These are phyloP conservation scores for Hortiboletus campestris DNA, from an alignment of 768 basidiomycete genomes.

Conservation along the genomic window DNA sequence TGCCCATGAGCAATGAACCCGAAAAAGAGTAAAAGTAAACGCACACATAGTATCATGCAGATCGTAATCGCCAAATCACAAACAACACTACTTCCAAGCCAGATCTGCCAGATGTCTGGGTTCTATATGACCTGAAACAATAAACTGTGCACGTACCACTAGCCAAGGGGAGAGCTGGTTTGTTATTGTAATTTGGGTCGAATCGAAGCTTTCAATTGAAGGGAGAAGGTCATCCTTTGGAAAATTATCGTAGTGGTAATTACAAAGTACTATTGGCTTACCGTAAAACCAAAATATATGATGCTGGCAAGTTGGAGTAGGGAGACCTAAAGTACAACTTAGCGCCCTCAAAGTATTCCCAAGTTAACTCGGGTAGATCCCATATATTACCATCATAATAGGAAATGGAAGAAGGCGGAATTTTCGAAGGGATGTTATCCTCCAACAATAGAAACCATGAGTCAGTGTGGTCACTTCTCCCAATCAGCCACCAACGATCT, in stretches of 20 bases:
- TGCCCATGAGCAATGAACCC: not conserved
- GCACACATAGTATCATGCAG: conserved; percentile 18
- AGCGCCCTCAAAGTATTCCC: not conserved
- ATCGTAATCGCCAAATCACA: conserved; percentile 21
- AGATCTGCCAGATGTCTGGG: conserved; percentile 9
- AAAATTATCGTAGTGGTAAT: not conserved
- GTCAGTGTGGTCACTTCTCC: conserved; percentile 12
- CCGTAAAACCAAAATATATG: not conserved
- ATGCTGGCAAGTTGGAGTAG: conserved; percentile 23
- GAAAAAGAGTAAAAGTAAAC: not conserved
- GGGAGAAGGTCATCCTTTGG: not conserved
- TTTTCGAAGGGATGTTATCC: too few species aligned
- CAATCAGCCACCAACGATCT: not conserved
- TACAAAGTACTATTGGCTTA: not conserved
- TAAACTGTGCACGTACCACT: conserved; percentile 2
- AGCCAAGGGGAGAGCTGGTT: conserved; percentile 7
- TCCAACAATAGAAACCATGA: conserved; percentile 22
- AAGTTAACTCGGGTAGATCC: not conserved
- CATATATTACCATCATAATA: conserved; percentile 18
- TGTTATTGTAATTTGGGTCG: not conserved
- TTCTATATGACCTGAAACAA: not conserved
- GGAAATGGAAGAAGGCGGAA: not conserved
- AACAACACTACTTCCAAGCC: conserved; percentile 19
- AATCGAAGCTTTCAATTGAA: not conserved
- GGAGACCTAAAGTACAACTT: conserved; percentile 14